Evolutionary conservation across 345 rosid genomes (phyloP).

Genomic region (Salix koriyanagi): DNA sequence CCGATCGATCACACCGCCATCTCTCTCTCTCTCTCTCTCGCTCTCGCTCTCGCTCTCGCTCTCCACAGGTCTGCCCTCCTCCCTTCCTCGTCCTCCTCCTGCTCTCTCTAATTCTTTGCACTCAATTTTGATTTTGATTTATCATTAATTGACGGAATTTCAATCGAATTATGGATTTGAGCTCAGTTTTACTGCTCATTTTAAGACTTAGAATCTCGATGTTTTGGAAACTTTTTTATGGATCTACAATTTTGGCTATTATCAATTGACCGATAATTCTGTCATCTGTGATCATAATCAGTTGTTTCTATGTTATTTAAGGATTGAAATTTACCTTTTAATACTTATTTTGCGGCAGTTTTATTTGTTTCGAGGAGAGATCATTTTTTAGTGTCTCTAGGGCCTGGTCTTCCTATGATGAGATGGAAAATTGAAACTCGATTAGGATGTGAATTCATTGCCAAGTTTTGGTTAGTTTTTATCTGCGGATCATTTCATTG

Average conservation of each 20-base stretch:
- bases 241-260: neutral
- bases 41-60: neutral
- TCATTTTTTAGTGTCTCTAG: neutral
- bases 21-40: neutral
- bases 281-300: neutral
- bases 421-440: neutral
- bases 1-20: slow-evolving; percentile 13
- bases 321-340: neutral
- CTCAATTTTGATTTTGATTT: neutral
- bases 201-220: neutral
- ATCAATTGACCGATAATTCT: neutral
- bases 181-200: neutral
- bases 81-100: neutral
- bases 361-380: neutral
- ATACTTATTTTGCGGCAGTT: neutral
- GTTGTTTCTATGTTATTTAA: neutral
- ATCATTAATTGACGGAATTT: neutral
- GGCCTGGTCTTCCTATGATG: neutral
- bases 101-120: neutral
- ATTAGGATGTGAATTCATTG: neutral
- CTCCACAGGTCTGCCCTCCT: slow-evolving; percentile 5
- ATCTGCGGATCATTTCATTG: neutral
- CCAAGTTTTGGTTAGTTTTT: neutral
- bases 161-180: neutral
- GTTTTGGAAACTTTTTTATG: neutral